These are phyloP conservation scores for Acacia concinna DNA, from an alignment of 331 rosid genomes.

Conservation along the genomic window DNA sequence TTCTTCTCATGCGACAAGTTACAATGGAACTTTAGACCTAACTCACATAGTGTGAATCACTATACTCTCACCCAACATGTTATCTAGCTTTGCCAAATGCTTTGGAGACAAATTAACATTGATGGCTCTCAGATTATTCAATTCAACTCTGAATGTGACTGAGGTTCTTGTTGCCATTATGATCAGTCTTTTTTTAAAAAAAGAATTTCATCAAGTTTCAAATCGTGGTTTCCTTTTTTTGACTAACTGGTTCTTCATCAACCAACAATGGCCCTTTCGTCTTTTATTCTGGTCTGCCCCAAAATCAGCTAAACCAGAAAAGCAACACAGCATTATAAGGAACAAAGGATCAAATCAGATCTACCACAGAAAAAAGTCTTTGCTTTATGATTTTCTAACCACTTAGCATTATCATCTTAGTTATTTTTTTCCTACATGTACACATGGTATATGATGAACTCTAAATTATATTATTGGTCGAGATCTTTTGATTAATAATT, in stretches of 20 bases:
- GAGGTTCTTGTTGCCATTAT: conserved; percentile 25
- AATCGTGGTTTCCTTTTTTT: conserved; percentile 8
- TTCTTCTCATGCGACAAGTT: not conserved
- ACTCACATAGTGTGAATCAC: conserved; percentile 24
- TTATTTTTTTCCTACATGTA: not conserved
- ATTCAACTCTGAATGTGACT: conserved; percentile 19
- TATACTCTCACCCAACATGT: conserved; percentile 2
- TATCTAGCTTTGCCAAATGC: conserved; percentile 5
- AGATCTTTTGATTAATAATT: no score
- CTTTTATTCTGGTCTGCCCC: not conserved
- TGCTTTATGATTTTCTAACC: not conserved
- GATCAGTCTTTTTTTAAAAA: not conserved
- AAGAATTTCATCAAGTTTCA: not conserved
- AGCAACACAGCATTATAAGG: not conserved
- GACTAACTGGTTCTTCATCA: not conserved
- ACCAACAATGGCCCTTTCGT: not conserved
- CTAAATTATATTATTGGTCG: no score
- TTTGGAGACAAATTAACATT: conserved; percentile 33
- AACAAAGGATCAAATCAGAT: not conserved
- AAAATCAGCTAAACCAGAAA: not conserved
- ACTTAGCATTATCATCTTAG: not conserved
- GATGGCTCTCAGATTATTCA: conserved; percentile 23
- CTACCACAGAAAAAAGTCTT: not conserved
- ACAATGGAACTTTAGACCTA: conserved; percentile 27
- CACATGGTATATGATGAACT: no score